Conservation (phyloP, 148 eudicot genomes). For the Drosera capensis region DNA sequence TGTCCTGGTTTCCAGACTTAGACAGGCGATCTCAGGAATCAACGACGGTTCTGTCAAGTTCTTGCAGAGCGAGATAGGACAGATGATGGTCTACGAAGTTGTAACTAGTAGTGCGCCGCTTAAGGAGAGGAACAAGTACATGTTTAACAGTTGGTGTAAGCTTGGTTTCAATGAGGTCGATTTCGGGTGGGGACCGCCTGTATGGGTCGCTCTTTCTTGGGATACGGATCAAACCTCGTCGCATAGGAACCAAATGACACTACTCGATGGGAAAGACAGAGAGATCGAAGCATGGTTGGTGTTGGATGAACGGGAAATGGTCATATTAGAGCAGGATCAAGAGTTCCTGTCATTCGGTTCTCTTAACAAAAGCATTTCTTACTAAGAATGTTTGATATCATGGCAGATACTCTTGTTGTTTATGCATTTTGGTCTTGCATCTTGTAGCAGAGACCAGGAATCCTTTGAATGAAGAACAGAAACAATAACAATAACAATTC, state of each 20-base stretch:
- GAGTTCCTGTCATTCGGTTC: too few relatives aligned
- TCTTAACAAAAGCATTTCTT: too few relatives aligned
- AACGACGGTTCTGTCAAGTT: background rate
- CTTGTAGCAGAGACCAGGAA: too few relatives aligned
- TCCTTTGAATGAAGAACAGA: too few relatives aligned
- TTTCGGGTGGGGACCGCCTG: constrained; percentile 12
- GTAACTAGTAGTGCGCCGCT: background rate
- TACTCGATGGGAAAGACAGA: constrained; percentile 8
- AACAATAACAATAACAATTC: too few relatives aligned
- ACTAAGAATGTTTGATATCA: too few relatives aligned
- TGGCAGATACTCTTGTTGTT: too few relatives aligned
- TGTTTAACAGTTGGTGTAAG: constrained; percentile 7
- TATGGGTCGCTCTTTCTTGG: constrained; percentile 5
- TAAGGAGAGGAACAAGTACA: background rate
- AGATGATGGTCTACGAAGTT: background rate
- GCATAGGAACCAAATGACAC: background rate
- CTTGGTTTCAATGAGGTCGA: constrained; percentile 6
- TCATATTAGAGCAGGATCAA: too few relatives aligned
- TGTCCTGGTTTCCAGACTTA: background rate
- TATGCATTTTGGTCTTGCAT: too few relatives aligned
- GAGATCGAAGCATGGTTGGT: constrained; percentile 74
- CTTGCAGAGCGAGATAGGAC: background rate
- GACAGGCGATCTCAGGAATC: background rate
- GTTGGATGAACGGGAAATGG: too few relatives aligned
- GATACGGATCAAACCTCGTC: constrained; percentile 4